Percentiles rank a stretch among this genome's conserved stretches.
Conservation (phyloP, 495 filamentous ascomycete genomes). For the Aspergillus cristatus region DNA sequence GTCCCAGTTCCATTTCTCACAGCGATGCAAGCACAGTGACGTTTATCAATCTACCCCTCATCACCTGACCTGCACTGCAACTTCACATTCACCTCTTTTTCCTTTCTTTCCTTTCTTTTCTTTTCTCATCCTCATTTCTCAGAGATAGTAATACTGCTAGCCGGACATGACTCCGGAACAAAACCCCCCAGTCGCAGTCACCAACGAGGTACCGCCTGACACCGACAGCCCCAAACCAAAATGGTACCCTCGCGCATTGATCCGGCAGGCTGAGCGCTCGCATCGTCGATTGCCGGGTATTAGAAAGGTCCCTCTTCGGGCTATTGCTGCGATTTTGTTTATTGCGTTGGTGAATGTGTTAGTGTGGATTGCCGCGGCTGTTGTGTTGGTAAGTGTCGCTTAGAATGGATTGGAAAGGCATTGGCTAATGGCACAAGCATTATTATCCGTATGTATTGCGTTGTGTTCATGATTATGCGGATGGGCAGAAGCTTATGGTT, state of each 20-base stretch:
- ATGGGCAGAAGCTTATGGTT: background rate
- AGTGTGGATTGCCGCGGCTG: conserved; percentile 63
- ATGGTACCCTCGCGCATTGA: conserved; percentile 26
- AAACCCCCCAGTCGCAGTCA: too few relatives aligned
- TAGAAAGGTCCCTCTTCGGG: conserved; percentile 52
- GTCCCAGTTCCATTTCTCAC: too few relatives aligned
- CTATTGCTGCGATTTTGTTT: conserved; percentile 55
- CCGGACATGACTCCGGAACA: too few relatives aligned
- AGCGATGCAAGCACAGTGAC: too few relatives aligned
- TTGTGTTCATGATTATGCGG: background rate
- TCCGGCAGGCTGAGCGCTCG: conserved; percentile 29
- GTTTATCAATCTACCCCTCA: too few relatives aligned
- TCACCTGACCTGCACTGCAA: too few relatives aligned
- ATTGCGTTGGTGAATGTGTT: conserved; percentile 58
- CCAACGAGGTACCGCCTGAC: too few relatives aligned
- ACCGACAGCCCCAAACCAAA: conserved; percentile 7
- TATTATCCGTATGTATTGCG: conserved; percentile 26
- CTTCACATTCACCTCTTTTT: too few relatives aligned
- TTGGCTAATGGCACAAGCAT: conserved; percentile 15
- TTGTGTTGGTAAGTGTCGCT: conserved; percentile 46
- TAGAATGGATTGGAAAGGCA: too few relatives aligned
- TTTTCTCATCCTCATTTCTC: too few relatives aligned
- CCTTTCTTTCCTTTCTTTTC: too few relatives aligned
- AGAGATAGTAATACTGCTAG: too few relatives aligned
- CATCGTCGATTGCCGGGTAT: conserved; percentile 42